Percentiles rank a stretch among this genome's conserved stretches.
phyloP scores from a whole-genome alignment of 805 yeast species.

The Candida methanosorbosa region DNA sequence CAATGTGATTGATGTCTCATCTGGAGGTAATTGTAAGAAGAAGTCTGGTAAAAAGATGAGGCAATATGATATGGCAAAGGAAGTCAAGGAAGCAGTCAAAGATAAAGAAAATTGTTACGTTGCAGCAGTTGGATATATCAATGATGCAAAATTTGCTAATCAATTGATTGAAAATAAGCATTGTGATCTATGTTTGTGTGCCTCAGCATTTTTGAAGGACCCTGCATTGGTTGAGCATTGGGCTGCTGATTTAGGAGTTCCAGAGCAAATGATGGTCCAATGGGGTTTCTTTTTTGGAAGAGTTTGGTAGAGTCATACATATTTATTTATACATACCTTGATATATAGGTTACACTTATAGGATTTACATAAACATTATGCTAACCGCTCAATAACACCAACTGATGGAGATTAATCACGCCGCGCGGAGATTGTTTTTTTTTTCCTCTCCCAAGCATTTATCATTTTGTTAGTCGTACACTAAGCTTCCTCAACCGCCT shows the following conservation, averaged over 20 bases:
- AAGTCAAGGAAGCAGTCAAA: constrained; percentile 36
- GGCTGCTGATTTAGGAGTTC: constrained; percentile 41
- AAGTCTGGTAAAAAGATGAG: constrained; percentile 22
- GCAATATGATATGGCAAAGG: constrained; percentile 31
- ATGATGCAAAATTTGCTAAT: constrained; percentile 27
- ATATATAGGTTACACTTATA: too few species aligned
- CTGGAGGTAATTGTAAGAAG: constrained; percentile 38
- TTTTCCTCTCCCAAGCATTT: too few species aligned
- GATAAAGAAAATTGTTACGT: constrained; percentile 31
- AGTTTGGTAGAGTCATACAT: too few species aligned
- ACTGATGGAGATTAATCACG: too few species aligned
- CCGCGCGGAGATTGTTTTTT: too few species aligned
- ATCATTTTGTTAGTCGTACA: too few species aligned
- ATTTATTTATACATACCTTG: too few species aligned
- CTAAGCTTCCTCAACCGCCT: too few species aligned
- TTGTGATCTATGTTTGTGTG: constrained; percentile 42
- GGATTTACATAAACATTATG: too few species aligned
- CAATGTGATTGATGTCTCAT: constrained; percentile 44
- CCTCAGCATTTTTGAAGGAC: constrained; percentile 34
- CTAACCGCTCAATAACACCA: too few species aligned
- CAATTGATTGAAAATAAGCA: constrained; percentile 30
- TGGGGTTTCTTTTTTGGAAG: constrained; percentile 10
- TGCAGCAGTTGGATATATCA: constrained; percentile 39
- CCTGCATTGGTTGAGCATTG: constrained; percentile 42
- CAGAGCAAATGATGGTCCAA: constrained; percentile 10